phyloP scores from a whole-genome alignment of 495 filamentous ascomycete species.

The Aspergillus baeticus region DNA sequence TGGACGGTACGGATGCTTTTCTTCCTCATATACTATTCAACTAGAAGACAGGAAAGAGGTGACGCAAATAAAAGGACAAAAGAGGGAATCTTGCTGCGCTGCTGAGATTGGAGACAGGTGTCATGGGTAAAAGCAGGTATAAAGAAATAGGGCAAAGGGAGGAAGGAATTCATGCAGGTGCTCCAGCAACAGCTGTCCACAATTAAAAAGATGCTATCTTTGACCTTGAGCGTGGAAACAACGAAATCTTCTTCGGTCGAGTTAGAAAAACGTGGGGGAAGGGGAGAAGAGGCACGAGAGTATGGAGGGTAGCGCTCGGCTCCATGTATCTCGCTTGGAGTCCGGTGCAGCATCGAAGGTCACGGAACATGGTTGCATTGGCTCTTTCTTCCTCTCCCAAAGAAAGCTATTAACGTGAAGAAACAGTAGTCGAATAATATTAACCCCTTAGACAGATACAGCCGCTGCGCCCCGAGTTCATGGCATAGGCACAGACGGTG shows the following conservation, averaged over 20 bases:
- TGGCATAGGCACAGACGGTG: slow-evolving; percentile 43
- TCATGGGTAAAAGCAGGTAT: slow-evolving; percentile 33
- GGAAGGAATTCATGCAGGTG: slow-evolving; percentile 27
- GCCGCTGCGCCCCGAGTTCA: slow-evolving; percentile 41
- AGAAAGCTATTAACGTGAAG: slow-evolving; percentile 51
- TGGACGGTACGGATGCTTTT: slow-evolving; percentile 30
- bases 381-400: slow-evolving; percentile 23
- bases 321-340: slow-evolving; percentile 6
- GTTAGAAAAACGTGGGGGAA: slow-evolving; percentile 26
- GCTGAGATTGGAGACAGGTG: slow-evolving; percentile 43
- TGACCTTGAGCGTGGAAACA: slow-evolving; percentile 30
- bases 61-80: slow-evolving; percentile 35
- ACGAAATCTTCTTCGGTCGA: slow-evolving; percentile 22
- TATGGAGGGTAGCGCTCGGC: slow-evolving; percentile 16
- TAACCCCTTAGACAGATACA: slow-evolving; percentile 45
- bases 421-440: slow-evolving; percentile 46
- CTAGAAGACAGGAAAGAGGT: slow-evolving; percentile 31
- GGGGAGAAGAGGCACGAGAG: slow-evolving; percentile 13
- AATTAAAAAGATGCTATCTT: slow-evolving; percentile 43
- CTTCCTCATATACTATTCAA: slow-evolving; percentile 39
- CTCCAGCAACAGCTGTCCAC: slow-evolving; percentile 32
- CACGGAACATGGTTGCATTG: slow-evolving; percentile 28
- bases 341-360: slow-evolving; percentile 20
- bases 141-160: slow-evolving; percentile 26
- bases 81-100: slow-evolving; percentile 46